phyloP scores from a whole-genome alignment of 805 yeast species.

The Kluyveromyces dobzhanskii region DNA sequence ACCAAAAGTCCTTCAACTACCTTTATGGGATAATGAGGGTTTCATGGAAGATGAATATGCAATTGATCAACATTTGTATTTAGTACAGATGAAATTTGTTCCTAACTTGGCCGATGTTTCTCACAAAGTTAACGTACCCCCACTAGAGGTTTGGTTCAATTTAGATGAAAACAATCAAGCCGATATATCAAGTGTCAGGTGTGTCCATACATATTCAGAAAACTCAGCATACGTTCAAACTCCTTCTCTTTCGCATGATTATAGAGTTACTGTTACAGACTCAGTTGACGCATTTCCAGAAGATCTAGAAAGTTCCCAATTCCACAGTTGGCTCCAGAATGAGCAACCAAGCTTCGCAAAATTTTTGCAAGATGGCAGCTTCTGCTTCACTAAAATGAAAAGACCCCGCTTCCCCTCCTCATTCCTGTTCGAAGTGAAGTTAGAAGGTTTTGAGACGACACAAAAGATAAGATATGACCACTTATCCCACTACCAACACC shows the following conservation, averaged over 20 bases:
- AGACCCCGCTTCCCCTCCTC: constrained; percentile 10
- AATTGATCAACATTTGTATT: constrained; percentile 25
- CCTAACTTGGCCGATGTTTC: constrained; percentile 13
- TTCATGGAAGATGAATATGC: constrained; percentile 10
- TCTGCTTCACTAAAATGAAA: constrained; percentile 12
- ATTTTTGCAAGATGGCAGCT: constrained; percentile 27
- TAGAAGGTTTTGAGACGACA: constrained; percentile 1
- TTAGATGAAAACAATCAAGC: constrained; percentile 23
- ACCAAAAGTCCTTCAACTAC: constrained; percentile 17
- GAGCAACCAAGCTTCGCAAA: constrained; percentile 37
- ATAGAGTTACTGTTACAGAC: constrained; percentile 15
- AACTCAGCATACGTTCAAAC: constrained; percentile 17
- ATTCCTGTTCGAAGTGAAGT: constrained; percentile 10
- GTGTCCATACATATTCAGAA: constrained; percentile 16
- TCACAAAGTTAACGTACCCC: constrained; percentile 10
- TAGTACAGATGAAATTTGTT: constrained; percentile 20
- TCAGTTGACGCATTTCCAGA: constrained; percentile 13
- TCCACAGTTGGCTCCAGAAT: constrained; percentile 8
- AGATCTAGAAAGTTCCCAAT: constrained; percentile 19
- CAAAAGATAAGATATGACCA: constrained; percentile 15
- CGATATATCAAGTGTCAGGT: constrained; percentile 15
- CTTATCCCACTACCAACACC: constrained; percentile 16
- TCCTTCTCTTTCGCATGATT: constrained; percentile 21
- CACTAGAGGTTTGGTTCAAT: constrained; percentile 26
- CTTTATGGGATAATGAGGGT: constrained; percentile 11